Percentiles rank a stretch among this genome's conserved stretches.
phyloP scores from a whole-genome alignment of 495 filamentous ascomycete genomes.

The Terfezia claveryi region DNA sequence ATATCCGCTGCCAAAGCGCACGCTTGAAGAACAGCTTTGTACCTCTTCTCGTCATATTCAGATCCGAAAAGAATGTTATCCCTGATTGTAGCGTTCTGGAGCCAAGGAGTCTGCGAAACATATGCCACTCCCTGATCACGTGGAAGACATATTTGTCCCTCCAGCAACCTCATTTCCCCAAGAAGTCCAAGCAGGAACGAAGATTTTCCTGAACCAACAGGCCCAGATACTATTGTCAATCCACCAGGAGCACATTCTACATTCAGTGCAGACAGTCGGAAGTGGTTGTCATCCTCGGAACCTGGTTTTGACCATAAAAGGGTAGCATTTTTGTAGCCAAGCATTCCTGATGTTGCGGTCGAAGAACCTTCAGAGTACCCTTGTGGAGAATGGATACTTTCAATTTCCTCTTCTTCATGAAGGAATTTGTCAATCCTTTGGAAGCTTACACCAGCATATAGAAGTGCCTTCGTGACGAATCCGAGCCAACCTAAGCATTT shows the following conservation, averaged over 20 bases:
- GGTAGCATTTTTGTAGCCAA: constrained; percentile 9
- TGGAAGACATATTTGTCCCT: constrained; percentile 30
- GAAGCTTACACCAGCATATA: constrained; percentile 14
- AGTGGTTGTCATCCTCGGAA: constrained; percentile 20
- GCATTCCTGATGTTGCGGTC: constrained; percentile 1
- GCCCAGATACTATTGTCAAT: constrained; percentile 30
- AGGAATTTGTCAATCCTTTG: constrained; percentile 16
- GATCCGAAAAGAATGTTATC: constrained; percentile 38
- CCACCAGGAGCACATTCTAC: constrained; percentile 29
- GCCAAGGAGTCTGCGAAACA: constrained; percentile 35
- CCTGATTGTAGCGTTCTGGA: constrained; percentile 30
- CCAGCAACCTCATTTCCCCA: constrained; percentile 33
- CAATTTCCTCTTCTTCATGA: constrained; percentile 14
- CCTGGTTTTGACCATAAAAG: constrained; percentile 14
- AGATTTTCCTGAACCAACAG: constrained; percentile 41
- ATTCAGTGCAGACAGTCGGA: constrained; percentile 26
- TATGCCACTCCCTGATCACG: constrained; percentile 31
- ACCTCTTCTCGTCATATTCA: constrained; percentile 25
- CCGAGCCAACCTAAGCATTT: constrained; percentile 6
- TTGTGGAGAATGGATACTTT: neutral
- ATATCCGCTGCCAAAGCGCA: constrained; percentile 45
- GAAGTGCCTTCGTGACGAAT: constrained; percentile 10
- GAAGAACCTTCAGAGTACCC: neutral
- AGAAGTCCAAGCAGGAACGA: constrained; percentile 39
- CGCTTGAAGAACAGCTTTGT: constrained; percentile 35